phyloP scores from a whole-genome alignment of 2,329 filamentous ascomycete genomes.

The Hymenoscyphus scutula region DNA sequence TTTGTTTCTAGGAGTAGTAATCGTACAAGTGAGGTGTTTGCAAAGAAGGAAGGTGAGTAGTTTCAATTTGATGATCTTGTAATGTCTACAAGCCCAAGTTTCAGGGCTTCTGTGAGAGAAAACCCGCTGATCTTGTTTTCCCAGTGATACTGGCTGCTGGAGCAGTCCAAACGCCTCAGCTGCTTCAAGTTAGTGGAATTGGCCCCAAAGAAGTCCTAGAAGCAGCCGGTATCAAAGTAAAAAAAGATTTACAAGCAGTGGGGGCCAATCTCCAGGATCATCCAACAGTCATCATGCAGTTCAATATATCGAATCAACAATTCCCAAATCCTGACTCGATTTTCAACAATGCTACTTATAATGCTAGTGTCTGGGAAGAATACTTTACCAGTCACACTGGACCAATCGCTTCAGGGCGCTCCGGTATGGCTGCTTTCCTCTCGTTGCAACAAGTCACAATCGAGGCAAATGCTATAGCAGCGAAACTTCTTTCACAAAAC shows the following conservation, averaged over 20 bases:
- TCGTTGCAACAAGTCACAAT: slow-evolving; percentile 29
- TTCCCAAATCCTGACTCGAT: slow-evolving; percentile 14
- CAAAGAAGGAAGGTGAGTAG: slow-evolving; percentile 6
- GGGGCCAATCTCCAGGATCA: slow-evolving; percentile 25
- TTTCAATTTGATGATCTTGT: neutral
- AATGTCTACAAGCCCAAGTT: too few relatives aligned
- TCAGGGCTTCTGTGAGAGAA: neutral
- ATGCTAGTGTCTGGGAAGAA: slow-evolving; percentile 35
- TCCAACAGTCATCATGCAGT: slow-evolving; percentile 6
- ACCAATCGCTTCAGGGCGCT: slow-evolving; percentile 10
- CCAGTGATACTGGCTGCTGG: slow-evolving; percentile 30
- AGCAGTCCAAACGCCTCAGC: slow-evolving; percentile 29
- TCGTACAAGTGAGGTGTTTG: neutral
- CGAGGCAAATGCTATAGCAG: neutral
- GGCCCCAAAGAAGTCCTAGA: slow-evolving; percentile 20
- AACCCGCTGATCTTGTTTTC: neutral
- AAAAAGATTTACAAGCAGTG: slow-evolving; percentile 18
- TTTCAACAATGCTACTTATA: slow-evolving; percentile 26
- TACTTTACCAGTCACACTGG: slow-evolving; percentile 13
- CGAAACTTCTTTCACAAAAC: slow-evolving; percentile 33
- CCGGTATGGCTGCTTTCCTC: slow-evolving; percentile 6
- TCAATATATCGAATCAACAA: slow-evolving; percentile 8
- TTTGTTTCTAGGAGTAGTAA: slow-evolving; percentile 1
- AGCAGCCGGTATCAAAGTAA: slow-evolving; percentile 14
- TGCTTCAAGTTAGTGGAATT: slow-evolving; percentile 36